Base-by-base conservation (phyloP, 1,284 basidiomycete species). In the Fomitopsis pinicola region DNA sequence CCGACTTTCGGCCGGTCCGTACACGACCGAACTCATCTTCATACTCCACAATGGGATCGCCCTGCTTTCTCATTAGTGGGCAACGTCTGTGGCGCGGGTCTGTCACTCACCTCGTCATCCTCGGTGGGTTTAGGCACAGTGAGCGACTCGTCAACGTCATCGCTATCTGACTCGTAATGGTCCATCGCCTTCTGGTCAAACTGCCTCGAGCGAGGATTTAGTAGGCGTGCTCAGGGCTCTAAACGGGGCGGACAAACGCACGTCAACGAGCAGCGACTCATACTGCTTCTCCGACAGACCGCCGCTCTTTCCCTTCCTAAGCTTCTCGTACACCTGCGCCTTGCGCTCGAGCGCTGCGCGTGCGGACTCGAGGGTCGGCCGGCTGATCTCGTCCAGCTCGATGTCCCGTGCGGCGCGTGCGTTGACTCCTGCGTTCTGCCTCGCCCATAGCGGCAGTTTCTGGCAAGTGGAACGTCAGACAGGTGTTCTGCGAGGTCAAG, bases 1-100 rank as follows among this genome's bases (percentile, higher is more conserved):
- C 88, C 15, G 91, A 93, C n/a, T 82, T 79, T 48, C 78, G 82
- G 17, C 82, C 83, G 2, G 81, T 88, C 58, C 92, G 80, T 26
- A 85, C 71, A 19, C 94, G 85, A 19, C 94, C 94, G 69, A 93
- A 92, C 68, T 95, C 94, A 67, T 96, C 94, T 66, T 87, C 82
- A 65, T 92, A 94, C 71, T 95, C 93, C 15, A 95, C 80, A 44
- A 93, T 76, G 9, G 91, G 90, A 68, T 94, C 92, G 61, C 87
- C 81, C 82, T 87, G 54, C 5, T 48, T 17, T 19, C 6, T 50
- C 44, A 58, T 53, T 44, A 35, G 42, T 22, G 48, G 36, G 33
- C 17, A 53, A 36, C 7, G 9, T 7, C 22, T 52, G 52, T 17
- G n/a, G 5, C 36, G 0, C 44, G 54, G n/a, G 53, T 30, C 65